Conservation (phyloP, 345 rosid species). For the thale cress (Arabidopsis thaliana) region TAIR10.1 NC_003076.8:6259001-6259500, state of each 20-base stretch:
- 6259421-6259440: conserved; percentile 87
- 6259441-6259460: conserved; percentile 83
- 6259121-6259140: neutral
- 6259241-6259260: conserved; percentile 8
- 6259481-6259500: conserved; percentile 94
- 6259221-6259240: conserved; percentile 79
- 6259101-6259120: neutral
- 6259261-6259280: neutral
- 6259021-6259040: conserved; percentile 19
- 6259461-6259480: conserved; percentile 82
- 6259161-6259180: conserved; percentile 97
- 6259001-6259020: conserved; percentile 69
- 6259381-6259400: conserved; percentile 59
- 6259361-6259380: conserved; percentile 59
- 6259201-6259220: conserved; percentile 89
- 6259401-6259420: conserved; percentile 88
- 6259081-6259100: neutral
- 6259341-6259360: conserved; percentile 52
- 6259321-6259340: conserved; percentile 65
- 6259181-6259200: conserved; percentile 88
- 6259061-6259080: neutral
- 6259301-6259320: neutral
- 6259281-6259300: neutral
- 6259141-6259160: conserved; percentile 60
- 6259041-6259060: conserved; percentile 18